Evolutionary conservation across 345 rosid species (phyloP).

Genomic region (Euphorbia peplus): DNA sequence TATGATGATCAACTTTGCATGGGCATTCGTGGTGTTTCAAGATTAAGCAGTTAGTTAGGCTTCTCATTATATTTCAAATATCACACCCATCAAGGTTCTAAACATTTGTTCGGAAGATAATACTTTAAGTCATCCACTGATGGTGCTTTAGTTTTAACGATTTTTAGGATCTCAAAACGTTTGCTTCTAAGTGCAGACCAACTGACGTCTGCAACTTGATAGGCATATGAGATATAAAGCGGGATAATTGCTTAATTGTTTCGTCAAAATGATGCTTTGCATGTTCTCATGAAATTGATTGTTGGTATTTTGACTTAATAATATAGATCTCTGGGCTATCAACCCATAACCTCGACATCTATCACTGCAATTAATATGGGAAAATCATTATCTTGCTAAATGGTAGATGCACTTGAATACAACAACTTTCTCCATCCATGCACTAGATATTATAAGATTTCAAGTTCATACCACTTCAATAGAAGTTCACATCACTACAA

Average conservation of each 20-base stretch:
- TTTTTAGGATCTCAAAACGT: not conserved
- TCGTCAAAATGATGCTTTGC: not conserved
- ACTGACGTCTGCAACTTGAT: not conserved
- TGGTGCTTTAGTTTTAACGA: not conserved
- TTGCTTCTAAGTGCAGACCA: not conserved
- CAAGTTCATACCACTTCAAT: not conserved
- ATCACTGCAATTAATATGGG: not conserved
- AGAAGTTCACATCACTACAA: not conserved
- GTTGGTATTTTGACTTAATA: not conserved
- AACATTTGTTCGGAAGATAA: not conserved
- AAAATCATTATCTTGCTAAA: not conserved
- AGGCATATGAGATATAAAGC: not conserved
- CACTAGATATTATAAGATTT: not conserved
- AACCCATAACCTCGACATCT: not conserved
- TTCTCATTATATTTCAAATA: not conserved
- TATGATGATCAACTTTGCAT: not conserved
- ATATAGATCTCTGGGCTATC: not conserved
- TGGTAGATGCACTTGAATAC: not conserved
- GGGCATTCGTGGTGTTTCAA: not conserved
- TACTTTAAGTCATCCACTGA: not conserved
- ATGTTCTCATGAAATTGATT: not conserved
- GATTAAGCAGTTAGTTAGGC: not conserved
- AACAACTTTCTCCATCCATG: not conserved
- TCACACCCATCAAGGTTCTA: not conserved
- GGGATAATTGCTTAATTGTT: not conserved